phyloP scores from a whole-genome alignment of 371 early-diverging fungal species.

The Entomophthora muscae region DNA sequence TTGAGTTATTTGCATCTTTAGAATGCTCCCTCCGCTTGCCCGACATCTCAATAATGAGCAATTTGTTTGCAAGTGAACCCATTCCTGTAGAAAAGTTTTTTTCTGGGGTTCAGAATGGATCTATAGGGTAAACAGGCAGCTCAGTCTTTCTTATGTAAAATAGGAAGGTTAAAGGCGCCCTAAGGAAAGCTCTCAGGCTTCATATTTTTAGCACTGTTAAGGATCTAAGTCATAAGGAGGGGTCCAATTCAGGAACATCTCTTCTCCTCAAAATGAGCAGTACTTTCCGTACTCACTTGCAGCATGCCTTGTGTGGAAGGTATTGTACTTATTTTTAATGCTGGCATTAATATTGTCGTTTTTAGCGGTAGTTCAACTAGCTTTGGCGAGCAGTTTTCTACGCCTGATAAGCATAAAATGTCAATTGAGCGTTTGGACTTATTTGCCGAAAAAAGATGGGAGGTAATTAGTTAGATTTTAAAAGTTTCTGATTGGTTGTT shows the following conservation, averaged over 20 bases:
- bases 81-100: slow-evolving; percentile 39
- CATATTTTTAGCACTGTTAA: slow-evolving; percentile 30
- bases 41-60: slow-evolving; percentile 81
- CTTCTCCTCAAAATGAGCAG: slow-evolving; percentile 37
- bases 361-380: slow-evolving; percentile 53
- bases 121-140: slow-evolving; percentile 19
- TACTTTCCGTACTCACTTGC: slow-evolving; percentile 58
- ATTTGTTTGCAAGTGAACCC: slow-evolving; percentile 51
- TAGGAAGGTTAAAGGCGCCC: slow-evolving; percentile 34
- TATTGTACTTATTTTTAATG: slow-evolving; percentile 13
- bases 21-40: slow-evolving; percentile 66
- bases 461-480: slow-evolving; percentile 19
- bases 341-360: neutral
- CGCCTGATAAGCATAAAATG: slow-evolving; percentile 45
- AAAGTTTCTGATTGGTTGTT: slow-evolving; percentile 4
- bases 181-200: slow-evolving; percentile 42
- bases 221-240: slow-evolving; percentile 16
- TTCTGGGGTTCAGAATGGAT: slow-evolving; percentile 43
- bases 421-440: slow-evolving; percentile 50
- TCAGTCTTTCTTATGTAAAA: neutral
- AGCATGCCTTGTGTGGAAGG: slow-evolving; percentile 82
- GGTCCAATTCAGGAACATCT: slow-evolving; percentile 11
- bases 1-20: slow-evolving; percentile 12
- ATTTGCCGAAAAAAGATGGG: slow-evolving; percentile 77
- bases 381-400: slow-evolving; percentile 56